Evolutionary conservation across 2,329 filamentous ascomycete genomes (phyloP).

Genomic region (Calonectria montana): DNA sequence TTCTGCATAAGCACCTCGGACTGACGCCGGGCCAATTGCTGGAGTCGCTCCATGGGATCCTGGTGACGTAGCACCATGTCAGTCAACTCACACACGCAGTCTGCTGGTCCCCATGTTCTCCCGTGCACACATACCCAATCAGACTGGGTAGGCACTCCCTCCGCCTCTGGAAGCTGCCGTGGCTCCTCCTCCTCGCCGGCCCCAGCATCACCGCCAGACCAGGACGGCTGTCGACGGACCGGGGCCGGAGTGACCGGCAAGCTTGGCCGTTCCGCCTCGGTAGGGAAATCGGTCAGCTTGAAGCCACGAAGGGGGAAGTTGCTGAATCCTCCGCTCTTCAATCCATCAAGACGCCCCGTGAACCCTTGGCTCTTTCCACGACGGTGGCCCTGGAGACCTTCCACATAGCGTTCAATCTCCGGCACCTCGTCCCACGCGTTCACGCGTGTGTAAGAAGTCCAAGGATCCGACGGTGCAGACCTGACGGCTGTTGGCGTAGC

Average conservation of each 20-base stretch:
- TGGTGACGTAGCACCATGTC: conserved; percentile 63
- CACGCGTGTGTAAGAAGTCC: conserved; percentile 77
- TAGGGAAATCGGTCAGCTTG: conserved; percentile 89
- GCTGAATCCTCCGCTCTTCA: conserved; percentile 26
- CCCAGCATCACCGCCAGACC: conserved; percentile 62
- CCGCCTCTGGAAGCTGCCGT: conserved; percentile 76
- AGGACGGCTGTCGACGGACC: conserved; percentile 75
- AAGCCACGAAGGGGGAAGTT: conserved; percentile 54
- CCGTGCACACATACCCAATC: conserved; percentile 91
- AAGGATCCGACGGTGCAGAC: conserved; percentile 67
- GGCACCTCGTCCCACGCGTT: conserved; percentile 97
- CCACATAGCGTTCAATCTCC: conserved; percentile 89
- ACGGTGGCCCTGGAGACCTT: conserved; percentile 74
- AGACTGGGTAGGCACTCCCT: conserved; percentile 86
- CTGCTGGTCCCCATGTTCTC: conserved; percentile 58
- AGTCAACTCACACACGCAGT: conserved; percentile 68
- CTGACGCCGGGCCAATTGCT: conserved; percentile 76
- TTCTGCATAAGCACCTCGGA: conserved; percentile 69
- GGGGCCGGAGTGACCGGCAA: conserved; percentile 92
- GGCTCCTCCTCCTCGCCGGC: conserved; percentile 62
- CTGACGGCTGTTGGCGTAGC: conserved; percentile 58
- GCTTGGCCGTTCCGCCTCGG: conserved; percentile 83
- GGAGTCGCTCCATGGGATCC: conserved; percentile 78
- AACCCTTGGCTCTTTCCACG: conserved; percentile 49
- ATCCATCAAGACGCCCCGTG: conserved; percentile 24